Base-by-base conservation (phyloP, 257 asterid genomes). In the Solanum microdontum region DNA sequence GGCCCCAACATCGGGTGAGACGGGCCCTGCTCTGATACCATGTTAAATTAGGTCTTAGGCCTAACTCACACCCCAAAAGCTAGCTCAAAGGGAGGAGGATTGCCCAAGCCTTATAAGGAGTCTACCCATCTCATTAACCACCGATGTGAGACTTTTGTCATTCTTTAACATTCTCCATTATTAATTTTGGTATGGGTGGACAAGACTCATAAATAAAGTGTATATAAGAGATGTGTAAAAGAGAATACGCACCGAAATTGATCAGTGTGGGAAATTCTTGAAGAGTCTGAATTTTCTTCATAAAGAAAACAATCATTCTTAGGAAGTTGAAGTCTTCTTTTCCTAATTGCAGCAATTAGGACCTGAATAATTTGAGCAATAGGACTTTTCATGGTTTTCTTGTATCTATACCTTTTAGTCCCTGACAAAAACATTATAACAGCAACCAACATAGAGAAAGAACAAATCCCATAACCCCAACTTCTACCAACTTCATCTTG, bases 401-500 rank as follows among this genome's bases (percentile, higher is more conserved):
- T 92, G 33, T 83, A 91, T n/a, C 93, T 87, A 77, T 91, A 90
- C 69, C 58, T 85, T 74, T 77, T 88, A 0, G 91, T 89, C 15
- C 93, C 93, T 7, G 84, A 68, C 8, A 91, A 40, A 80, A 92
- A 89, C 69, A 89, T 87, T 30, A 90, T 26, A 36, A 90, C 74
- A 7, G 91, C 93, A n/a, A 88, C 58, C 32, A 91, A 40, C 91
- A 90, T 91, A 11, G 91, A 88, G 17, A 88, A 23, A 33, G 93
- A 89, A 86, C 92, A 92, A 74, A 91, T 90, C 55, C 94, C 94
- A 82, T 90, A 91, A 24, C 90, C 92, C 88, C 89, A 91, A 86
- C 90, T 90, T 58, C 92, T 73, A 55, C 91, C 24, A 37, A 89
- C 79, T 24, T 89, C 58, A 55, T 92, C 94, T 90, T 90, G 94